Evolutionary conservation across 306 rosid species (phyloP).

Genomic region (Acacia melanoxylon): DNA sequence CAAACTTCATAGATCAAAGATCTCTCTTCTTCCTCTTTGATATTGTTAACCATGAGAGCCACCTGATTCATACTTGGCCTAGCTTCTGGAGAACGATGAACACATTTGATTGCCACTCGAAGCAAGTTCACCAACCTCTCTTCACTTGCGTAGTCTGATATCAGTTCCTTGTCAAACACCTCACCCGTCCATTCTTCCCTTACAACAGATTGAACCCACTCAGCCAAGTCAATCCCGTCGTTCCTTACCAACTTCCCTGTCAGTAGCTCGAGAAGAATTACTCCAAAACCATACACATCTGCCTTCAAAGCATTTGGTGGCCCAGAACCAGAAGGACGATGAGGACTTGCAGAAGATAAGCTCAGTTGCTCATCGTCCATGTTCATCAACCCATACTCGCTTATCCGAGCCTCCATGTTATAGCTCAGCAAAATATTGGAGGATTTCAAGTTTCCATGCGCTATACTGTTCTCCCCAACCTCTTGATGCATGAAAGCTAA

Average conservation of each 20-base stretch:
- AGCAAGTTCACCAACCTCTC: conserved; percentile 84
- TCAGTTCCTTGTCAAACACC: conserved; percentile 63
- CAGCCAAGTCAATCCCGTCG: conserved; percentile 62
- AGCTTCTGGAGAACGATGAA: conserved; percentile 46
- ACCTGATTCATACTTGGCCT: conserved; percentile 82
- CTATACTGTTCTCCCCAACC: conserved; percentile 53
- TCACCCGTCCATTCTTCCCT: conserved; percentile 92
- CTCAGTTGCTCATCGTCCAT: conserved; percentile 28
- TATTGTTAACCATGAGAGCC: conserved; percentile 57
- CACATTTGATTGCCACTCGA: conserved; percentile 79
- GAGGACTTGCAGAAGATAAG: conserved; percentile 25
- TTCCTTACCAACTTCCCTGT: conserved; percentile 69
- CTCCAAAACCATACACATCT: conserved; percentile 74
- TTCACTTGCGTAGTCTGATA: conserved; percentile 69
- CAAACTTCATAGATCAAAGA: conserved; percentile 46
- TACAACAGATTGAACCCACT: conserved; percentile 83
- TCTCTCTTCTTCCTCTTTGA: conserved; percentile 79
- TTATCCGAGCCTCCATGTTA: conserved; percentile 73
- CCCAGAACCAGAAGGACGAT: background rate
- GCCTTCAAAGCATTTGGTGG: conserved; percentile 35
- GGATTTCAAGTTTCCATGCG: conserved; percentile 79
- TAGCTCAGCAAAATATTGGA: conserved; percentile 70
- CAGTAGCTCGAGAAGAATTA: conserved; percentile 81
- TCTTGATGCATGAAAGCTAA: conserved; percentile 74
- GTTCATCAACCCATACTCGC: conserved; percentile 69